Conservation (phyloP, 2,329 filamentous ascomycete genomes). For the Hirsutella rhossiliensis region DNA sequence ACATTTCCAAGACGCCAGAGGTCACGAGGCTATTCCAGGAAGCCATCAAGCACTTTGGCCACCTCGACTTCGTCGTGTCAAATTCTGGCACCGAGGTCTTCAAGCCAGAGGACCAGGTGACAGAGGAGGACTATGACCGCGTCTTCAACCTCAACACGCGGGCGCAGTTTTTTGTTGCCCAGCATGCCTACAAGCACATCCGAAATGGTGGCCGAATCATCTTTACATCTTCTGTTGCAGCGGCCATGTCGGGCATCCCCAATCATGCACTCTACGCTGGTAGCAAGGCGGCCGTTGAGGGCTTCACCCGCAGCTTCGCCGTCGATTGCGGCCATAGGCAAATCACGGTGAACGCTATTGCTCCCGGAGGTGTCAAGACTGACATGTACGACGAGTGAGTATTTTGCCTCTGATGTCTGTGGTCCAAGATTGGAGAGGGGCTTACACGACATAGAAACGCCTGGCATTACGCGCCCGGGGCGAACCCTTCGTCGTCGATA, state of each 20-base stretch:
- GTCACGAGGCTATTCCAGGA: conserved; percentile 52
- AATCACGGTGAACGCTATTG: conserved; percentile 56
- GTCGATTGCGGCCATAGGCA: conserved; percentile 56
- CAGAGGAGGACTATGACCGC: conserved; percentile 59
- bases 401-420: neutral
- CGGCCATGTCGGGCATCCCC: conserved; percentile 37
- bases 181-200: conserved; percentile 57
- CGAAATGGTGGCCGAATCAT: conserved; percentile 58
- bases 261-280: conserved; percentile 65
- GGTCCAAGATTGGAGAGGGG: neutral
- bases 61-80: conserved; percentile 58
- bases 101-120: conserved; percentile 56
- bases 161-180: conserved; percentile 62
- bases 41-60: conserved; percentile 50
- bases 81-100: conserved; percentile 59
- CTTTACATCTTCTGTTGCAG: conserved; percentile 51
- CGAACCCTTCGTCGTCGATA: conserved; percentile 40
- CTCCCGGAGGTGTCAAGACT: conserved; percentile 55
- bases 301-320: conserved; percentile 64
- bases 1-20: conserved; percentile 52
- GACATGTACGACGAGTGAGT: conserved; percentile 40
- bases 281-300: conserved; percentile 65
- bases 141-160: conserved; percentile 58
- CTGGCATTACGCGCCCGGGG: conserved; percentile 43
- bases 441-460: neutral